A percentile compares a stretch with the other conserved stretches of the same genome.
Conservation (phyloP, 805 yeast species). For the Komagataella kurtzmanii region DNA sequence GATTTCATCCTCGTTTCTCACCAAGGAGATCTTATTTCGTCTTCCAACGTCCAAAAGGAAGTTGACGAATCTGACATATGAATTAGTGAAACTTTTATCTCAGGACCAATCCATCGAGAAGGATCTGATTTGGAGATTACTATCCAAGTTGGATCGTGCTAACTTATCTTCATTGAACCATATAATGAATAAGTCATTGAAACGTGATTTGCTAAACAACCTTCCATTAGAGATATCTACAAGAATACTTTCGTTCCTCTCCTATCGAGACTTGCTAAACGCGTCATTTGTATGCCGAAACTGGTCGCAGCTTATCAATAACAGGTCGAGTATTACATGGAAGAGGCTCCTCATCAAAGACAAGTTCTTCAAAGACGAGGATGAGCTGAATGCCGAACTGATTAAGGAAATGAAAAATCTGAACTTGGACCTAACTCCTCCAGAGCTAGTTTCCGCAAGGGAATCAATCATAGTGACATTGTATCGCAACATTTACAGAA, state of each 20-base stretch:
- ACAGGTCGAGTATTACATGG: conserved; percentile 58
- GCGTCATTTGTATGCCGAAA: conserved; percentile 50
- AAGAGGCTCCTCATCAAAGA: conserved; percentile 47
- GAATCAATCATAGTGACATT: conserved; percentile 3
- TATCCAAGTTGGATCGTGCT: conserved; percentile 44
- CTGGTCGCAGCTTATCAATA: conserved; percentile 54
- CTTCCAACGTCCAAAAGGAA: neutral
- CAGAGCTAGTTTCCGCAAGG: conserved; percentile 4
- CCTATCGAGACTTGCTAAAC: conserved; percentile 44
- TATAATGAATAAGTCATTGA: conserved; percentile 38
- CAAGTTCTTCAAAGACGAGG: conserved; percentile 33
- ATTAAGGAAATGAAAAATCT: neutral
- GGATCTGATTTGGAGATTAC: conserved; percentile 30
- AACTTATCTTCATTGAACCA: conserved; percentile 48
- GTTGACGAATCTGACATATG: neutral
- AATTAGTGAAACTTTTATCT: conserved; percentile 1
- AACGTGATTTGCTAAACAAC: conserved; percentile 56
- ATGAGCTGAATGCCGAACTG: conserved; percentile 29
- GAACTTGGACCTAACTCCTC: conserved; percentile 2
- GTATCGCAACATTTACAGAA: conserved; percentile 46
- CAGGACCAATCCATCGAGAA: conserved; percentile 6
- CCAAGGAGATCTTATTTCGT: neutral
- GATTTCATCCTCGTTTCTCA: neutral
- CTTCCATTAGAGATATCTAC: conserved; percentile 68
- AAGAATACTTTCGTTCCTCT: conserved; percentile 52